phyloP scores from a whole-genome alignment of 2,329 filamentous ascomycete genomes.

The Neopestalotiopsis sp. region DNA sequence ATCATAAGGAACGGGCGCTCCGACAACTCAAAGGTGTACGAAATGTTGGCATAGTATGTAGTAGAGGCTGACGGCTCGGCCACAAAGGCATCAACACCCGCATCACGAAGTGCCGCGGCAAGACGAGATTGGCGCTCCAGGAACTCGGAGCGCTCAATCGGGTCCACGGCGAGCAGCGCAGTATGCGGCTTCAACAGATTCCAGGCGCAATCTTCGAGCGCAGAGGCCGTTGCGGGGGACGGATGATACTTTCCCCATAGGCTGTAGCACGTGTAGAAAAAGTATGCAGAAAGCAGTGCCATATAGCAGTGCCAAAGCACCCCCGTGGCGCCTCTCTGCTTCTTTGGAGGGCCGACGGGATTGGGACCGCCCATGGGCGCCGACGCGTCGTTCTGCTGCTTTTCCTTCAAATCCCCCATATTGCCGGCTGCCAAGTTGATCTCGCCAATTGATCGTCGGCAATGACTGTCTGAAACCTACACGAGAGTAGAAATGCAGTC shows the following conservation, averaged over 20 bases:
- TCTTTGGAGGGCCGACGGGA: neutral
- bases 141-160: conserved; percentile 32
- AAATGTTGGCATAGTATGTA: conserved; percentile 31
- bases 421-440: too few relatives aligned
- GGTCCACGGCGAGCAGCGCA: conserved; percentile 29
- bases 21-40: conserved; percentile 29
- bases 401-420: too few relatives aligned
- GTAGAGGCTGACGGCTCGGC: conserved; percentile 34
- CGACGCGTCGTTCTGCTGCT: too few relatives aligned
- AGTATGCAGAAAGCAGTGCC: too few relatives aligned
- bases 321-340: neutral
- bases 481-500: too few relatives aligned
- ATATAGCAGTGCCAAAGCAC: neutral
- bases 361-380: too few relatives aligned
- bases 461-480: too few relatives aligned
- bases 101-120: conserved; percentile 26
- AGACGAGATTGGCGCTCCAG: conserved; percentile 30
- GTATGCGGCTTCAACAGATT: conserved; percentile 26
- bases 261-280: neutral
- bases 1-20: conserved; percentile 35
- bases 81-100: conserved; percentile 34
- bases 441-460: too few relatives aligned
- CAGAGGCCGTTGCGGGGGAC: neutral
- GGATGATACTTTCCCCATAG: neutral
- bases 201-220: conserved; percentile 33